Evolutionary conservation across 2,329 filamentous ascomycete genomes (phyloP).

Genomic region (Mollisiaceae sp.): DNA sequence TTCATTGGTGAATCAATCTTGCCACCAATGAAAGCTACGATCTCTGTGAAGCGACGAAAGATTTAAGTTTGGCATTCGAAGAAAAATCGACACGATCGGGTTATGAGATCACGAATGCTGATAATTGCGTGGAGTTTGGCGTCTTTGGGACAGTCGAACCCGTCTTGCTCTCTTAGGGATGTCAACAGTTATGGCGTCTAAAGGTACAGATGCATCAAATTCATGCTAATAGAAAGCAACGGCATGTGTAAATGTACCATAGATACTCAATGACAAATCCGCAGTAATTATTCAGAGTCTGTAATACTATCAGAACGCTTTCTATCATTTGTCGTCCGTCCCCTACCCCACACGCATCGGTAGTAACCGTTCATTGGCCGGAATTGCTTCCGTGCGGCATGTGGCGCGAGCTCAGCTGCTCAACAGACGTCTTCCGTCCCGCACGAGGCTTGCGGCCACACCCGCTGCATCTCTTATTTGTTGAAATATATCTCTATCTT

Average conservation of each 20-base stretch:
- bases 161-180: neutral
- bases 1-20: conserved; percentile 25
- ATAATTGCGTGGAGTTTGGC: neutral
- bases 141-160: neutral
- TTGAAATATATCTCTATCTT: neutral
- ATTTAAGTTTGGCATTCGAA: neutral
- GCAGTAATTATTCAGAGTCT: too few relatives aligned
- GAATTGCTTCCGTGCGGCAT: neutral
- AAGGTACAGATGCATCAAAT: too few relatives aligned
- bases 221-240: too few relatives aligned
- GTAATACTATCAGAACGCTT: too few relatives aligned
- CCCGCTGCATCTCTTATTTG: neutral
- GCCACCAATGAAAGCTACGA: conserved; percentile 29
- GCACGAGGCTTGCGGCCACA: neutral
- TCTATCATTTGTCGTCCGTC: too few relatives aligned
- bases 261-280: too few relatives aligned
- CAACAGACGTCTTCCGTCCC: neutral
- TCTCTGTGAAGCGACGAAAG: conserved; percentile 26
- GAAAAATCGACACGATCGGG: too few relatives aligned
- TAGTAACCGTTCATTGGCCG: too few relatives aligned
- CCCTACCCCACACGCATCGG: too few relatives aligned
- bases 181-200: neutral
- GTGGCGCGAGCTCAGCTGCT: neutral
- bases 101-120: too few relatives aligned
- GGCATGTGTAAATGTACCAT: neutral